Conservation (phyloP, 2,329 filamentous ascomycete species). For the Madurella mycetomatis region DNA sequence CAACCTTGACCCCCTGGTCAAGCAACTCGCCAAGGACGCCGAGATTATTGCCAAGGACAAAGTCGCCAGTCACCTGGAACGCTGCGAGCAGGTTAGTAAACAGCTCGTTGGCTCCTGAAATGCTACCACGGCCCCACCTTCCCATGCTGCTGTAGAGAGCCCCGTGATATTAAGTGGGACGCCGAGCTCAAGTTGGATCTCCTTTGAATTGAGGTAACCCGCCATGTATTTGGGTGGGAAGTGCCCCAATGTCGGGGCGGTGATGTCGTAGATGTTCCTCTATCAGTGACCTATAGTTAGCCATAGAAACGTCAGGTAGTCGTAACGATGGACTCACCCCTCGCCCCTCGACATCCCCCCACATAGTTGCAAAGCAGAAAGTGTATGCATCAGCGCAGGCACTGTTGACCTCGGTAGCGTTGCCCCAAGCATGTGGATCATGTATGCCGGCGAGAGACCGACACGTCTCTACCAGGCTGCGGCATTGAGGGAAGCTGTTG, state of each 20-base stretch:
- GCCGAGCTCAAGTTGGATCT: constrained; percentile 53
- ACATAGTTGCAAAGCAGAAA: constrained; percentile 18
- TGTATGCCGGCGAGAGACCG: constrained; percentile 6
- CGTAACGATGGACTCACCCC: constrained; percentile 3
- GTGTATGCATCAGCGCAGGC: constrained; percentile 16
- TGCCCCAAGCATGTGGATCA: constrained; percentile 18
- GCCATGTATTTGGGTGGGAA: constrained; percentile 48
- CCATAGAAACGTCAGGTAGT: not conserved
- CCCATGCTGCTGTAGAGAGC: constrained; percentile 34
- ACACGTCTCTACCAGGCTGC: constrained; percentile 12
- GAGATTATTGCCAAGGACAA: constrained; percentile 32
- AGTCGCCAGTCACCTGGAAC: constrained; percentile 35
- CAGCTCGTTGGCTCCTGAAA: not conserved
- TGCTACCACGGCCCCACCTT: not conserved
- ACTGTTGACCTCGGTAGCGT: constrained; percentile 19
- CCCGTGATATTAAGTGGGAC: constrained; percentile 55
- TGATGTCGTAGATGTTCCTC: constrained; percentile 53
- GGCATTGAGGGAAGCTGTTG: constrained; percentile 16
- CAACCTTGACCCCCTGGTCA: constrained; percentile 50
- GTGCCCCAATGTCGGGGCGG: constrained; percentile 41
- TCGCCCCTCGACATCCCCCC: not conserved
- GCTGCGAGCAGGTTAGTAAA: constrained; percentile 22
- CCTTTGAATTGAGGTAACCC: constrained; percentile 51
- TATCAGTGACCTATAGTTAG: not conserved
- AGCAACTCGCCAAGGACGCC: constrained; percentile 47